Conservation (phyloP, 2,329 filamentous ascomycete species). For the Alternaria hordeiaustralica region DNA sequence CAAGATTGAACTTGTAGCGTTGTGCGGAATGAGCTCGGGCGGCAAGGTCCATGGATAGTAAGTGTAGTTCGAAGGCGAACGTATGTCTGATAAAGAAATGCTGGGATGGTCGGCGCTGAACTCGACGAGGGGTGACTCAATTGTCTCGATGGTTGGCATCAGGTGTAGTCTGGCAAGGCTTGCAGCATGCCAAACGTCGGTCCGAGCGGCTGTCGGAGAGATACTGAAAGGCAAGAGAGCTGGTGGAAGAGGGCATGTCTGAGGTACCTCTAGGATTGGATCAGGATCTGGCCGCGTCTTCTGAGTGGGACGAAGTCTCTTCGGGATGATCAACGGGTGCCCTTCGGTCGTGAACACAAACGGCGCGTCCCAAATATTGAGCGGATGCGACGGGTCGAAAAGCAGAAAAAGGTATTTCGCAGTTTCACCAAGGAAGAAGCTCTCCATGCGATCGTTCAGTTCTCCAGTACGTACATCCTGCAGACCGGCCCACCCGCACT, state of each 20-base stretch:
- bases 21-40: constrained; percentile 71
- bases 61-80: constrained; percentile 76
- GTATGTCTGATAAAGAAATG: constrained; percentile 61
- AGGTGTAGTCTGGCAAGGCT: constrained; percentile 82
- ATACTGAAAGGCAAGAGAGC: constrained; percentile 69
- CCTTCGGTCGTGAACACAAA: constrained; percentile 97
- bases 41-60: constrained; percentile 95
- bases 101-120: constrained; percentile 62
- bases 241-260: constrained; percentile 72
- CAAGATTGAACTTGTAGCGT: constrained; percentile 79
- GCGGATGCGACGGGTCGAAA: constrained; percentile 82
- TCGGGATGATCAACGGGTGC: constrained; percentile 86
- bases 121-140: constrained; percentile 63
- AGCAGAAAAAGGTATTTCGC: constrained; percentile 94
- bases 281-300: not conserved
- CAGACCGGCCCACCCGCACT: constrained; percentile 91
- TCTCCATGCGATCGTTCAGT: constrained; percentile 94
- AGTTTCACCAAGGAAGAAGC: constrained; percentile 96
- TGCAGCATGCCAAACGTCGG: constrained; percentile 87
- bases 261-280: constrained; percentile 40
- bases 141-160: constrained; percentile 65
- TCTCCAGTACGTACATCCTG: constrained; percentile 70
- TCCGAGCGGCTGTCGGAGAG: constrained; percentile 78
- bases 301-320: constrained; percentile 36
- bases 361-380: constrained; percentile 84